phyloP scores from a whole-genome alignment of 768 basidiomycete genomes.

The Amanita inopinata region DNA sequence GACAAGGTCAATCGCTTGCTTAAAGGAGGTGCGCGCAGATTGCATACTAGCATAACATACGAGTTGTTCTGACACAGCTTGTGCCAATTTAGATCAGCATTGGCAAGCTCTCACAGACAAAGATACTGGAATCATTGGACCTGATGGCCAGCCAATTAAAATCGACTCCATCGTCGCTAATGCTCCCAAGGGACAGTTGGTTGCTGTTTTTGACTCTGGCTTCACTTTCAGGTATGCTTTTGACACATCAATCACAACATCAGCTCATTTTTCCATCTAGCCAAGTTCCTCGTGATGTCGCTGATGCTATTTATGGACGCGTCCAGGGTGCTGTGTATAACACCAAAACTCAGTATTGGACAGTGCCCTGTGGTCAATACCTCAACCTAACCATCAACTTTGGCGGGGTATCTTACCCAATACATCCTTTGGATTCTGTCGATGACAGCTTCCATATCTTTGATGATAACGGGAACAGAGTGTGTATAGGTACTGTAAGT shows the following conservation, averaged over 20 bases:
- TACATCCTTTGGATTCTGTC: conserved; percentile 67
- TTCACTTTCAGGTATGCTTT: conserved; percentile 35
- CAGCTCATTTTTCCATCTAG: conserved; percentile 26
- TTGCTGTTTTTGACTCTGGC: conserved; percentile 70
- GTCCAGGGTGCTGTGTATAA: conserved; percentile 67
- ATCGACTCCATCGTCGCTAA: conserved; percentile 59
- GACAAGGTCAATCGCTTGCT: conserved; percentile 53
- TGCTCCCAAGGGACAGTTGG: conserved; percentile 52
- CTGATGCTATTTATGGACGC: conserved; percentile 75
- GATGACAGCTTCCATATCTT: conserved; percentile 46
- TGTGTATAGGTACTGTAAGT: conserved; percentile 64
- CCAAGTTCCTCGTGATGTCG: conserved; percentile 64
- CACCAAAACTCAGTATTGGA: conserved; percentile 47
- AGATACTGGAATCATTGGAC: conserved; percentile 59
- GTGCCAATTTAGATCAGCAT: conserved; percentile 47
- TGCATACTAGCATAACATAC: background rate
- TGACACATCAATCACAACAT: background rate
- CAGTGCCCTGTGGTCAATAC: conserved; percentile 63
- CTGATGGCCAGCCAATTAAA: conserved; percentile 56
- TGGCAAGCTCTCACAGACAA: conserved; percentile 67
- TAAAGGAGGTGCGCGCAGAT: conserved; percentile 26
- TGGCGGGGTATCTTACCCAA: conserved; percentile 55
- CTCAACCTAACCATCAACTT: conserved; percentile 67
- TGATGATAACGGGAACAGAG: conserved; percentile 38
- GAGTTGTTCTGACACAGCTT: conserved; percentile 12